A percentile compares a stretch with the other conserved stretches of the same genome.
Evolutionary conservation across 371 early-diverging fungal species (phyloP).

Genomic region (Nematocida sp.): DNA sequence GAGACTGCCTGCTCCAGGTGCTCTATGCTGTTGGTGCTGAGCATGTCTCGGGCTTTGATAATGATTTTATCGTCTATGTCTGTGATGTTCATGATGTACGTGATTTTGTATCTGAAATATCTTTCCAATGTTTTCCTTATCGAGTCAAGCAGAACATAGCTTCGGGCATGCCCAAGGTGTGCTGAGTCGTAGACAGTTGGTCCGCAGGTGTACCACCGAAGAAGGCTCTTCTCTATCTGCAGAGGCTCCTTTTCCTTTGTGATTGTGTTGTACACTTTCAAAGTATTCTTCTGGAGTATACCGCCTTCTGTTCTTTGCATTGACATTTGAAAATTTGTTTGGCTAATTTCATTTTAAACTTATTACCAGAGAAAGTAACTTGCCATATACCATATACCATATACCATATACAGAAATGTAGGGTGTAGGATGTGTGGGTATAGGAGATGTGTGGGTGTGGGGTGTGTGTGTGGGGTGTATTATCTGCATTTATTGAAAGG

Average conservation of each 20-base stretch:
- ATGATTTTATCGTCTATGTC: conserved; percentile 93
- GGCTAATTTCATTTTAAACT: no score
- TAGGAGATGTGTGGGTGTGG: no score
- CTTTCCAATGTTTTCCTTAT: conserved; percentile 84
- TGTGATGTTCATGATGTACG: conserved; percentile 94
- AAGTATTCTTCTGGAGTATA: no score
- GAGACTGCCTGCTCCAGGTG: neutral
- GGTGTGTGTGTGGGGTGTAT: no score
- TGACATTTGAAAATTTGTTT: no score
- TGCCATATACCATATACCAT: no score
- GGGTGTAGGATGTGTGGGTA: no score
- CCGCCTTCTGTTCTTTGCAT: no score
- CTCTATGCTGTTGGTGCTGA: neutral
- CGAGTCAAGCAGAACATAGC: conserved; percentile 86
- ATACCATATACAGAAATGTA: no score
- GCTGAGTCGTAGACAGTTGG: conserved; percentile 97
- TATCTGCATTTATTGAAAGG: conserved; percentile 40
- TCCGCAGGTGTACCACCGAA: conserved; percentile 72
- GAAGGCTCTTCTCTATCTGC: conserved; percentile 12
- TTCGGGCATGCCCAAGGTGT: conserved; percentile 95
- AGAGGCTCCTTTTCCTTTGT: conserved; percentile 36
- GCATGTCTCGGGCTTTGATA: conserved; percentile 54
- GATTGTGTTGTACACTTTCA: conserved; percentile 46
- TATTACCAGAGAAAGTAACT: no score
- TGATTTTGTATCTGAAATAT: conserved; percentile 86